Evolutionary conservation across 2,329 filamentous ascomycete genomes (phyloP).

Genomic region (Colletotrichum lini): DNA sequence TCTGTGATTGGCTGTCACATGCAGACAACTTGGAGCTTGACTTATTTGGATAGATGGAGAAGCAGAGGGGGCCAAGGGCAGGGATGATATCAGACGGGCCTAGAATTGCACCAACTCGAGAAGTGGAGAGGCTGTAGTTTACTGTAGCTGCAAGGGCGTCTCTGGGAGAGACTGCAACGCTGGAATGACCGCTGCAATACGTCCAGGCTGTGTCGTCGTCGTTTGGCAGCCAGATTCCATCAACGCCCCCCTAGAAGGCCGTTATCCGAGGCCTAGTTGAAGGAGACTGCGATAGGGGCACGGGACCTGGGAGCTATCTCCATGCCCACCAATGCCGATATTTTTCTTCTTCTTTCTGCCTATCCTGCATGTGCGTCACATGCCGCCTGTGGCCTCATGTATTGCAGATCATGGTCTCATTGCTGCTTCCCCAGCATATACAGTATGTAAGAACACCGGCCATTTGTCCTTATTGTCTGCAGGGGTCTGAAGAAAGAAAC

Average conservation of each 20-base stretch:
- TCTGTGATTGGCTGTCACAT: constrained; percentile 40
- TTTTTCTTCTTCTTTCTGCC: not conserved
- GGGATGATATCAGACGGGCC: constrained; percentile 33
- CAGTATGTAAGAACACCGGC: no score
- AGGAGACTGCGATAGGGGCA: constrained; percentile 33
- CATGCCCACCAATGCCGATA: not conserved
- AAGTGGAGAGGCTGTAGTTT: constrained; percentile 31
- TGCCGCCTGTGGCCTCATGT: constrained; percentile 5
- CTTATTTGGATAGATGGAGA: not conserved
- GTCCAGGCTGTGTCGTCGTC: not conserved
- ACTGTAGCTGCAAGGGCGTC: constrained; percentile 21
- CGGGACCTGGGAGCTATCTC: constrained; percentile 28
- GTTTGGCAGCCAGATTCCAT: constrained; percentile 2
- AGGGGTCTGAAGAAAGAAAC: not conserved
- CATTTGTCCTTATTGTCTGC: not conserved
- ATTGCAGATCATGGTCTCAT: constrained; percentile 6
- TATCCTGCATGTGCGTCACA: constrained; percentile 12
- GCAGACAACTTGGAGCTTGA: constrained; percentile 24
- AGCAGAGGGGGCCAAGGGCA: constrained; percentile 20
- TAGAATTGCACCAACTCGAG: constrained; percentile 21
- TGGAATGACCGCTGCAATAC: constrained; percentile 32
- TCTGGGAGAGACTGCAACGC: constrained; percentile 28
- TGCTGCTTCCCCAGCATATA: not conserved
- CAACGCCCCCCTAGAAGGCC: not conserved
- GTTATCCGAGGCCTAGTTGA: not conserved